phyloP scores from a whole-genome alignment of 129 eudicot genomes.

The Rutidosis leptorrhynchoides region DNA sequence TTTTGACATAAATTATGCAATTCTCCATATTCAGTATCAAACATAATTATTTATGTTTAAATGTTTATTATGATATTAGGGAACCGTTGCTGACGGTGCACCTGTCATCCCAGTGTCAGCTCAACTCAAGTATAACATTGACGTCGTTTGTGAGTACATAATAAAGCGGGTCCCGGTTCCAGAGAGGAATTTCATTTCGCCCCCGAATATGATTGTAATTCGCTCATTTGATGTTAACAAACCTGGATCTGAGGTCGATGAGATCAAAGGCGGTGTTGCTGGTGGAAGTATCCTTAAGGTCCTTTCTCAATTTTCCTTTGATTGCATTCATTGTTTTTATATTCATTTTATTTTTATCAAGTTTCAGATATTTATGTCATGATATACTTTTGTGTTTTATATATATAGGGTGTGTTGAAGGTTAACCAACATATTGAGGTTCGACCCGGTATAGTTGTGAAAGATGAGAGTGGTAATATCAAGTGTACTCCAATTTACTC shows the following conservation, averaged over 20 bases:
- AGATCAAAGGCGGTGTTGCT: slow-evolving; percentile 93
- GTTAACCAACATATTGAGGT: slow-evolving; percentile 88
- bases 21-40: too few species aligned
- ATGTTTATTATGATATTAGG: slow-evolving; percentile 41
- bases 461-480: slow-evolving; percentile 87
- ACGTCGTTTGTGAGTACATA: slow-evolving; percentile 87
- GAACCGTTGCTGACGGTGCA: slow-evolving; percentile 95
- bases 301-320: background rate
- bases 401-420: slow-evolving; percentile 98
- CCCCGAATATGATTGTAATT: slow-evolving; percentile 97
- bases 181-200: slow-evolving; percentile 84
- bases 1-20: too few species aligned
- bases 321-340: too few species aligned
- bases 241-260: slow-evolving; percentile 97
- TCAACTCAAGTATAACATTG: slow-evolving; percentile 89
- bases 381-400: background rate
- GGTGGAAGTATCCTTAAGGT: slow-evolving; percentile 99
- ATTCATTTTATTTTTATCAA: background rate
- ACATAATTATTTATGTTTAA: background rate
- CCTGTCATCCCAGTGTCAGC: slow-evolving; percentile 97
- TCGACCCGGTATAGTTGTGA: slow-evolving; percentile 94
- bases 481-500: slow-evolving; percentile 95
- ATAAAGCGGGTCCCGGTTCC: slow-evolving; percentile 94
- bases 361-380: background rate
- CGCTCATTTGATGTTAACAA: slow-evolving; percentile 96